Evolutionary conservation across 1,284 basidiomycete genomes (phyloP).

Genomic region (Pulchroboletus neoregius): DNA sequence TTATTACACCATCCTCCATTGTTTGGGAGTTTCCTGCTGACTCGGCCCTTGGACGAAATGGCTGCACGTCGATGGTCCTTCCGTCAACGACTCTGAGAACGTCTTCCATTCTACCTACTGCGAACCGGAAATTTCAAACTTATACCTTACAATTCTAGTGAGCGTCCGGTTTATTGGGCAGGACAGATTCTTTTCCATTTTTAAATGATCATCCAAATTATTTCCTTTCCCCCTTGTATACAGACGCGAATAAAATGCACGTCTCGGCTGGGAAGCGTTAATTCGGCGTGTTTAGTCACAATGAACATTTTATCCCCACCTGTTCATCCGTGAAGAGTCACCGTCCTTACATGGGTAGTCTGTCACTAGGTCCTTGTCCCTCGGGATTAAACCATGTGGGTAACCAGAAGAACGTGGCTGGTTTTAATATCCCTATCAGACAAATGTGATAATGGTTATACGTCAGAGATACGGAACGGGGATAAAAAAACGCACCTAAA

Average conservation of each 20-base stretch:
- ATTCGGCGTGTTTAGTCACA: conserved; percentile 5
- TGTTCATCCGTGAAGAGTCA: conserved; percentile 15
- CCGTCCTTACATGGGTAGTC: conserved; percentile 17
- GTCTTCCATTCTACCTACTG: conserved; percentile 23
- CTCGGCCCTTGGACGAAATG: conserved; percentile 21
- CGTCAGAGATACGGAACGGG: conserved; percentile 1
- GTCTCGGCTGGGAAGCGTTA: conserved; percentile 4
- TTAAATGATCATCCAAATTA: conserved; percentile 22
- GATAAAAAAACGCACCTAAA: conserved; percentile 22
- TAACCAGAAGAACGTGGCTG: conserved; percentile 26
- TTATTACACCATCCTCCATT: conserved; percentile 11
- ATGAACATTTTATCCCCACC: conserved; percentile 4
- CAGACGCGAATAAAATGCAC: conserved; percentile 18
- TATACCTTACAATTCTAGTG: conserved; percentile 6
- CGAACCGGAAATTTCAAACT: conserved; percentile 22
- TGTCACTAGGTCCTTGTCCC: conserved; percentile 23
- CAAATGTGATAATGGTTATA: conserved; percentile 1
- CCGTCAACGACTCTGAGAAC: conserved; percentile 15
- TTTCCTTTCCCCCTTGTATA: conserved; percentile 14
- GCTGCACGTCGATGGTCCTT: conserved; percentile 25
- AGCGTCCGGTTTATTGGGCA: not conserved
- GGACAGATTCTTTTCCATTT: not conserved
- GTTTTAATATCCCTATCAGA: conserved; percentile 24
- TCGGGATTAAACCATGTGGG: conserved; percentile 24
- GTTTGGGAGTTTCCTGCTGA: conserved; percentile 26